Conservation (phyloP, 202 grass and related monocot species). For the Schoenoplectus tabernaemontani region DNA sequence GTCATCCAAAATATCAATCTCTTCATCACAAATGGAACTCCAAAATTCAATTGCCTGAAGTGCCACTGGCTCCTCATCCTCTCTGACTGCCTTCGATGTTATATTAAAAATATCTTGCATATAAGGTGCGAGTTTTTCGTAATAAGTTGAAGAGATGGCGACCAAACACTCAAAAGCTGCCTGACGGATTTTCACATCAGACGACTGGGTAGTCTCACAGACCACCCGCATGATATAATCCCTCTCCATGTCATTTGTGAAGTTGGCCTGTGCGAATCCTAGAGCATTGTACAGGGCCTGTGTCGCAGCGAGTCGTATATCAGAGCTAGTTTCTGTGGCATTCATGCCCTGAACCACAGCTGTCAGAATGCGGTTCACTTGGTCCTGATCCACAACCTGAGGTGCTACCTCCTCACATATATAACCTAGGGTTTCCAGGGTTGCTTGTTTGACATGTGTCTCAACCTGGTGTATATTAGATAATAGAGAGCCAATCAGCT, state of each 20-base stretch:
- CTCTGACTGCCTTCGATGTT: slow-evolving; percentile 84
- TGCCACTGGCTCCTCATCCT: slow-evolving; percentile 82
- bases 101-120: slow-evolving; percentile 94
- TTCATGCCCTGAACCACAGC: slow-evolving; percentile 96
- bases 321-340: slow-evolving; percentile 75
- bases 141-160: slow-evolving; percentile 79
- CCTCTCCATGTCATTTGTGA: slow-evolving; percentile 91
- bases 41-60: slow-evolving; percentile 92
- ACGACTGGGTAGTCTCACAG: slow-evolving; percentile 63
- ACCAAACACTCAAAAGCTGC: slow-evolving; percentile 88
- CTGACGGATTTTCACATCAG: slow-evolving; percentile 74
- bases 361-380: slow-evolving; percentile 87
- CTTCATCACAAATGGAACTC: slow-evolving; percentile 92
- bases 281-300: slow-evolving; percentile 83
- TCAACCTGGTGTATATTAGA: slow-evolving; percentile 74
- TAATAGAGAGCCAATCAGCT: slow-evolving; percentile 63
- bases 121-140: slow-evolving; percentile 66
- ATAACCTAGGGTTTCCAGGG: slow-evolving; percentile 78
- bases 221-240: slow-evolving; percentile 90
- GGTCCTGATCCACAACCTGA: slow-evolving; percentile 66
- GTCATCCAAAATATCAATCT: slow-evolving; percentile 90
- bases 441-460: slow-evolving; percentile 70
- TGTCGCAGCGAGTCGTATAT: slow-evolving; percentile 77
- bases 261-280: slow-evolving; percentile 77
- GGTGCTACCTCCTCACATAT: slow-evolving; percentile 78